Percentiles rank a stretch among this genome's conserved stretches.
These are phyloP conservation scores for Rosa multiflora DNA, from an alignment of 306 rosid genomes.

Conservation along the genomic window DNA sequence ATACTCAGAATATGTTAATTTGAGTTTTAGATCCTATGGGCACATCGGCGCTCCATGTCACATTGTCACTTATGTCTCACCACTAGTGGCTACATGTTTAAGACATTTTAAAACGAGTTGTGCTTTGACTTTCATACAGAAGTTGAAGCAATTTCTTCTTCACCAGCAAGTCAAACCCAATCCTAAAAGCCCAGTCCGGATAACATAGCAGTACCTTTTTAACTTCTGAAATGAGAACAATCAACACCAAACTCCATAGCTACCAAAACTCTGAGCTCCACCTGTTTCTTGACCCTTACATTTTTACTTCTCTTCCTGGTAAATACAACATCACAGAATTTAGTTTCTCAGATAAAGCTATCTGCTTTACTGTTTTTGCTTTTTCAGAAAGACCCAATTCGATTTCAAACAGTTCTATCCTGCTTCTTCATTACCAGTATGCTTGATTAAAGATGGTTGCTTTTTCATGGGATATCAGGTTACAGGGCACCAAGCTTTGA, in stretches of 20 bases:
- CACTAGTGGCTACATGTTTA: no score
- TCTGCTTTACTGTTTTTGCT: not conserved
- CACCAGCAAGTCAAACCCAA: slow-evolving; percentile 6
- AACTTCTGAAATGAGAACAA: not conserved
- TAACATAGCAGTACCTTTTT: not conserved
- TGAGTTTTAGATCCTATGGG: no score
- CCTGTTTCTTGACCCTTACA: not conserved
- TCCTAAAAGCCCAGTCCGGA: not conserved
- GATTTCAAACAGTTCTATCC: slow-evolving; percentile 11
- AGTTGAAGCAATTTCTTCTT: not conserved
- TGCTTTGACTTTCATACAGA: not conserved
- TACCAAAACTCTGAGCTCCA: not conserved
- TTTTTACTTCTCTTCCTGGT: slow-evolving; percentile 21
- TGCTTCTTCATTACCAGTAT: not conserved
- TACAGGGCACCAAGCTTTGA: slow-evolving; percentile 41
- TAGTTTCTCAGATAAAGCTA: not conserved
- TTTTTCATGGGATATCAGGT: slow-evolving; percentile 37
- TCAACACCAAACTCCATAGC: slow-evolving; percentile 12
- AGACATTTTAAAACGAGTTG: not conserved
- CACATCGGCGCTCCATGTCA: no score
- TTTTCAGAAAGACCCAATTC: not conserved
- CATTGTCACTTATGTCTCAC: no score
- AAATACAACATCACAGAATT: not conserved
- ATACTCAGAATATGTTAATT: no score
- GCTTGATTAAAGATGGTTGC: not conserved